Evolutionary conservation across 257 asterid genomes (phyloP).

Genomic region (Scutellaria barbata): DNA sequence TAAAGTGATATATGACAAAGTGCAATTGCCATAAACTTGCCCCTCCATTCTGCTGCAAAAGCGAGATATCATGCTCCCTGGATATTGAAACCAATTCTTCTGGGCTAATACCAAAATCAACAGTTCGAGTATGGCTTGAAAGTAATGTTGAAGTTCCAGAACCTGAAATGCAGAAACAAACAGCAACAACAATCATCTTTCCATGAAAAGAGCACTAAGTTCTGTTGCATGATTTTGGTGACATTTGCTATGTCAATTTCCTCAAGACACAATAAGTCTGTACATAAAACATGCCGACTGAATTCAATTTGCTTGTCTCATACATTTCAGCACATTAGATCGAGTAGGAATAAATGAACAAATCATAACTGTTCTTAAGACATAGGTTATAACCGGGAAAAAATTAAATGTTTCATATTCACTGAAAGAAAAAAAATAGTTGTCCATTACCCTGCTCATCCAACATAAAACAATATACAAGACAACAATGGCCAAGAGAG

Average conservation of each 20-base stretch:
- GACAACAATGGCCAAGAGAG: background rate
- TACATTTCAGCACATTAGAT: too few relatives aligned
- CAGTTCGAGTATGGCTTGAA: slow-evolving; percentile 42
- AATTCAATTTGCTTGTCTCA: background rate
- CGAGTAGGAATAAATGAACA: too few relatives aligned
- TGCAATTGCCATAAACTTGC: slow-evolving; percentile 51
- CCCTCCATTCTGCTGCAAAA: slow-evolving; percentile 75
- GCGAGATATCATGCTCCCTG: slow-evolving; percentile 58
- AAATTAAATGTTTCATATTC: background rate
- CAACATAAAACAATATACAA: background rate
- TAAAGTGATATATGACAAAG: background rate
- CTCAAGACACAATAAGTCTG: background rate
- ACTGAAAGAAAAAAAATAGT: background rate
- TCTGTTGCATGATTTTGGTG: background rate
- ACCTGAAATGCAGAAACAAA: slow-evolving; percentile 44
- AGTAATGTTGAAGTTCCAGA: slow-evolving; percentile 48
- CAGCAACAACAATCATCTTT: slow-evolving; percentile 9
- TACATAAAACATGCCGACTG: background rate
- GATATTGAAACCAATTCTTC: slow-evolving; percentile 72
- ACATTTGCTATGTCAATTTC: background rate
- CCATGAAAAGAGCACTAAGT: background rate
- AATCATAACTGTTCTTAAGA: background rate
- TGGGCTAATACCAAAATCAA: slow-evolving; percentile 64
- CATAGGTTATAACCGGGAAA: background rate
- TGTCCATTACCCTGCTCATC: slow-evolving; percentile 11